A percentile compares a stretch with the other conserved stretches of the same genome.
Evolutionary conservation across 1,139 yeast genomes (phyloP).

Genomic region (Diutina sp.): DNA sequence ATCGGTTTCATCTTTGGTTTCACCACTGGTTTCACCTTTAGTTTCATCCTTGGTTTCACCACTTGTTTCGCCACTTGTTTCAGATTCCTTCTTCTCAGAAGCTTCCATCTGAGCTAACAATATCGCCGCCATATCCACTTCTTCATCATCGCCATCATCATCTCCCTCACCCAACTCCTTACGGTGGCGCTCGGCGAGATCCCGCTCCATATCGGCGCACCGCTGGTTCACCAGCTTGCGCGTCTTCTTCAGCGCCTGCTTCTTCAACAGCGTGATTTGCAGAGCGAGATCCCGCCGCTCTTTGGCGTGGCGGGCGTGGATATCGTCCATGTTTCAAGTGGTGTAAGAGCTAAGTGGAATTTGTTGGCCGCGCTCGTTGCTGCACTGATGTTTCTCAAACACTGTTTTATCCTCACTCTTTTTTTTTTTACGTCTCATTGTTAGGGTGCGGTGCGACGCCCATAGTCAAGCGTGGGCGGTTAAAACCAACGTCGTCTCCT

Average conservation of each 20-base stretch:
- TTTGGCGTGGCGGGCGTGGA: conserved; percentile 52
- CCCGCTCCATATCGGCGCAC: conserved; percentile 47
- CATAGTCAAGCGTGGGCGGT: neutral
- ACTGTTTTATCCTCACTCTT: no score
- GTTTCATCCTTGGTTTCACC: no score
- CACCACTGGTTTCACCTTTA: no score
- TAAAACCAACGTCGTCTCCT: neutral
- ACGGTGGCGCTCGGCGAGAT: conserved; percentile 39
- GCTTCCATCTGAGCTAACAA: conserved; percentile 8
- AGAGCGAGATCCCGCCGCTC: conserved; percentile 58
- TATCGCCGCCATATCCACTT: neutral
- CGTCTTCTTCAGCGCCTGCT: conserved; percentile 73
- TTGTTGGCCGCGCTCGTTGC: neutral
- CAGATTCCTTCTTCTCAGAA: conserved; percentile 23
- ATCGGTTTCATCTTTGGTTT: no score
- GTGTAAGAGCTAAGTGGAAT: no score
- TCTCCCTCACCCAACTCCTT: conserved; percentile 24
- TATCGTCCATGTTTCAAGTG: conserved; percentile 32
- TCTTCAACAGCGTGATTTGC: conserved; percentile 60
- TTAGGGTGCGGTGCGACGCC: no score
- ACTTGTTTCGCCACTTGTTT: neutral
- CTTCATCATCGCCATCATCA: conserved; percentile 4
- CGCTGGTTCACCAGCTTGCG: conserved; percentile 43
- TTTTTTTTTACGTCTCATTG: no score
- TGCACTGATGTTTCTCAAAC: neutral